Evolutionary conservation across 495 filamentous ascomycete species (phyloP).

Genomic region (Penicillium taxi): DNA sequence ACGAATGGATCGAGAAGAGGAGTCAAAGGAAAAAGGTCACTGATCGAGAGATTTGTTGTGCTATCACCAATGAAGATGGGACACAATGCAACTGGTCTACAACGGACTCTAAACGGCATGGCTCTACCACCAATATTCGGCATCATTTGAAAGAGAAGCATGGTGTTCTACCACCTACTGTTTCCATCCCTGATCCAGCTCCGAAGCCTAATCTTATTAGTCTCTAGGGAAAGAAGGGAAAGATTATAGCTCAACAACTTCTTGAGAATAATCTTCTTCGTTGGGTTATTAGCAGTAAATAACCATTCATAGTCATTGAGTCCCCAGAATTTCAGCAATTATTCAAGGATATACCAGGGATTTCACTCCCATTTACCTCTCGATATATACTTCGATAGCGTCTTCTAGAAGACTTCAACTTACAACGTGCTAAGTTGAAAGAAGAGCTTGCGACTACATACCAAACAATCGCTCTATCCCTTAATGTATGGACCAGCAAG

Average conservation of each 20-base stretch:
- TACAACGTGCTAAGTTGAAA: constrained; percentile 7
- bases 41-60: too few species aligned
- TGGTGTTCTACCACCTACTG: constrained; percentile 6
- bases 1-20: too few species aligned
- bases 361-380: constrained; percentile 8
- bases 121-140: constrained; percentile 8
- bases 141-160: constrained; percentile 8
- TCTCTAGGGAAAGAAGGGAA: constrained; percentile 5
- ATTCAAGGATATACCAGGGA: constrained; percentile 9
- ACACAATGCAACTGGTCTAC: constrained; percentile 9
- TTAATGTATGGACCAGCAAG: constrained; percentile 12
- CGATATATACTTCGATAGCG: constrained; percentile 7
- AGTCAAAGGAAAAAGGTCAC: too few species aligned
- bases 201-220: constrained; percentile 4
- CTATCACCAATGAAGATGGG: too few species aligned
- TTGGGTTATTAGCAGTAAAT: constrained; percentile 8
- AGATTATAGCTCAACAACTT: constrained; percentile 6
- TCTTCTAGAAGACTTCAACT: constrained; percentile 9
- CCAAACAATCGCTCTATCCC: constrained; percentile 10
- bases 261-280: constrained; percentile 8
- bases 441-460: constrained; percentile 8
- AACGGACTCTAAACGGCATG: constrained; percentile 9
- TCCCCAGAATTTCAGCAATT: constrained; percentile 8
- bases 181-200: constrained; percentile 5
- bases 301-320: constrained; percentile 11